Evolutionary conservation across 208 protist species (phyloP).

Genomic region (Leishmania gerbilli): DNA sequence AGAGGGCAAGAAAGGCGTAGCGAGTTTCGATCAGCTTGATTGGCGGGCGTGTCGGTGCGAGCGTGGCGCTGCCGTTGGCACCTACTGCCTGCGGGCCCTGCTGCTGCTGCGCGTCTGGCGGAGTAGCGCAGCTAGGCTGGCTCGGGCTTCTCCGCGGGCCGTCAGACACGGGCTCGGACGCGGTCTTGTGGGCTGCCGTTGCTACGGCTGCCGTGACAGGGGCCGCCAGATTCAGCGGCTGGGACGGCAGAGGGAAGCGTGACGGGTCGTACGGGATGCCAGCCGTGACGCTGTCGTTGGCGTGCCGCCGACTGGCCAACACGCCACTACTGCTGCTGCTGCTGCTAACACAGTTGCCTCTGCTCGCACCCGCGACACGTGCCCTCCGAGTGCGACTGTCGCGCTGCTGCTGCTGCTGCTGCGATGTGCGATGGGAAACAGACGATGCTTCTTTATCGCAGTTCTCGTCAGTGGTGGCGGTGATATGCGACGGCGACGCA

Average conservation of each 20-base stretch:
- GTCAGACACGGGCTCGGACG: not conserved
- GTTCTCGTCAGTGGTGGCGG: not conserved
- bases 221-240: not conserved
- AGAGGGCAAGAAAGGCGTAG: conserved; percentile 48
- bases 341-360: not conserved
- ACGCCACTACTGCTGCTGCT: not conserved
- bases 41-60: not conserved
- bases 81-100: not conserved
- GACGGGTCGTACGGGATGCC: conserved; percentile 32
- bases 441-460: not conserved
- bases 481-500: not conserved
- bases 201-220: conserved; percentile 13
- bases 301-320: conserved; percentile 12
- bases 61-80: not conserved
- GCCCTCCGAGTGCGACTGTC: conserved; percentile 8
- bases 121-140: conserved; percentile 26
- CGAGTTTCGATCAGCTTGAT: conserved; percentile 26
- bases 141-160: not conserved
- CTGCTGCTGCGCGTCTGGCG: conserved; percentile 12
- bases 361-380: not conserved
- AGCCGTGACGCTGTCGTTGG: conserved; percentile 33
- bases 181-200: not conserved
- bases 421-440: not conserved
- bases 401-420: conserved; percentile 4
- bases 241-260: conserved; percentile 14